Conservation (phyloP, 345 rosid species). For the Conringia planisiliqua region DNA sequence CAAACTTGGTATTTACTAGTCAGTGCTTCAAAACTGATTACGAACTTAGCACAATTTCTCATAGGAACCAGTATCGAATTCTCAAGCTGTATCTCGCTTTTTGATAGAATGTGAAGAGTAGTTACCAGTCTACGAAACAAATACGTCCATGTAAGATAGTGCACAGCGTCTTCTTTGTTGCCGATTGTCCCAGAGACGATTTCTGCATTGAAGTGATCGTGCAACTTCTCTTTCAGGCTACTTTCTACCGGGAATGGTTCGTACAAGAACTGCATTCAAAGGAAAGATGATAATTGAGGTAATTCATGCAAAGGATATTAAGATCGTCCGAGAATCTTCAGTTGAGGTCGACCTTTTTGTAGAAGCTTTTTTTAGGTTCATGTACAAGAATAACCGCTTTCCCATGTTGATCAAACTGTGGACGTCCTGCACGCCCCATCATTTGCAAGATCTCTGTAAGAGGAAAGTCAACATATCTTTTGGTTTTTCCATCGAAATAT, state of each 20-base stretch:
- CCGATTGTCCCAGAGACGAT: conserved; percentile 82
- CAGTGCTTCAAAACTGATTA: conserved; percentile 1
- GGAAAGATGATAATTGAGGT: conserved; percentile 19
- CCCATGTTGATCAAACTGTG: conserved; percentile 98
- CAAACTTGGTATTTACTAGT: not conserved
- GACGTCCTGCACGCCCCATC: conserved; percentile 99
- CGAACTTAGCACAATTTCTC: not conserved
- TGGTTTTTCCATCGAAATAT: conserved; percentile 90
- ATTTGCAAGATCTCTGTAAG: conserved; percentile 98
- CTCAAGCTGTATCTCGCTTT: not conserved
- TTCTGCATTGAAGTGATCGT: conserved; percentile 90
- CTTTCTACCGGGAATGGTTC: conserved; percentile 99
- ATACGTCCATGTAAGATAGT: conserved; percentile 96
- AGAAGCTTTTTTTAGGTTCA: conserved; percentile 97
- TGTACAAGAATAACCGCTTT: conserved; percentile 99
- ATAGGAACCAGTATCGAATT: not conserved
- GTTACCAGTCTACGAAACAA: conserved; percentile 92
- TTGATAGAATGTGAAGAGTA: conserved; percentile 9
- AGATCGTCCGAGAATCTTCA: conserved; percentile 10
- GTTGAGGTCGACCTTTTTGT: conserved; percentile 66
- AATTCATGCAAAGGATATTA: not conserved
- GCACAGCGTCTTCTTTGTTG: conserved; percentile 92
- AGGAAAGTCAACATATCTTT: conserved; percentile 93
- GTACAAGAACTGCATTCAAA: conserved; percentile 70
- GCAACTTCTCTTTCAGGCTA: conserved; percentile 86